Base-by-base conservation (phyloP, 768 basidiomycete genomes). In the Boletus tomentosulus region DNA sequence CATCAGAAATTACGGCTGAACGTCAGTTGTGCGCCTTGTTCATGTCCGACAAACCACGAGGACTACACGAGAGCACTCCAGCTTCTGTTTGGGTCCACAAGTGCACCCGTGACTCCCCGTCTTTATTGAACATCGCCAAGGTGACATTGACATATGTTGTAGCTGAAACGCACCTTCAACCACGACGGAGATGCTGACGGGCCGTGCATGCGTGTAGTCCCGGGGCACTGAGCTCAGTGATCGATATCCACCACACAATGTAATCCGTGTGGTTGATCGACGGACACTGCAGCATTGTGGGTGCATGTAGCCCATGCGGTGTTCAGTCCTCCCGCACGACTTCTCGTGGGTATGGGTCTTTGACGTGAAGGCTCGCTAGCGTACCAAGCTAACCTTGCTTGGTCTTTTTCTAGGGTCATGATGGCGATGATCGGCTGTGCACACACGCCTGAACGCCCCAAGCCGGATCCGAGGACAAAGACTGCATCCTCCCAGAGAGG, bases 21-120 rank as follows among this genome's bases (percentile, higher is more conserved):
- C 49, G 8, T 57, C 38, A 43, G 50, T 34, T 42, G 39, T 6
- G 27, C 27, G 27, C 27, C 27, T 27, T 30, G 38, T 58, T 66
- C 66, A 68, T 68, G 42, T 66, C 65, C 66, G 64, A 48, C 34
- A 33, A 28, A 48, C 37, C 61, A 58, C 60, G 61, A 58, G 61
- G 61, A 48, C 33, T 9, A 53, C 61, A 62, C 49, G 19, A 19
- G 19, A 19, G 19, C 19, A 19, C 19, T 19, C 19, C 19, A 19
- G 19, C 19, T 19, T 19, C 19, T 19, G 19, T 19, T 19, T 19
- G 19, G 19, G 19, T 19, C 19, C 19, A 19, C 19, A 19, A 1
- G 1, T 19, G 19, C 19, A 19, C 19, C 19, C 19, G 19, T 19
- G 19, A 19, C 19, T 19, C 19, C 19, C 19, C 42, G 24, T 25